Conservation (phyloP, 345 rosid genomes). For the Brassica napus region DNA sequence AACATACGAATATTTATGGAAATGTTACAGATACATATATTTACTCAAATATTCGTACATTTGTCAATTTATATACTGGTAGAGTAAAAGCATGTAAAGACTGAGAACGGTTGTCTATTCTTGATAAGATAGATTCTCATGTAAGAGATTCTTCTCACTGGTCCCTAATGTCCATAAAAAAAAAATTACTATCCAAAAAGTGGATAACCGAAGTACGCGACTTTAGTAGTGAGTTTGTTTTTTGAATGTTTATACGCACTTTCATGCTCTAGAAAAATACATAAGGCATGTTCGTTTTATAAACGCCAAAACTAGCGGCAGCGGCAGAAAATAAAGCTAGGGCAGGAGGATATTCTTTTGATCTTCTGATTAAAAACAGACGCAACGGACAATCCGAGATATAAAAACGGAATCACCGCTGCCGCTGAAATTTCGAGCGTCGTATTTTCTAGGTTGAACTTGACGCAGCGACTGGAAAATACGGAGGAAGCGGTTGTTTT, state of each 20-base stretch:
- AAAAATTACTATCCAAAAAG: background rate
- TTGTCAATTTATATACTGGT: constrained; percentile 3
- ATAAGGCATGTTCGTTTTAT: too few species aligned
- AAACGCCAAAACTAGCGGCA: too few species aligned
- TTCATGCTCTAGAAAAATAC: background rate
- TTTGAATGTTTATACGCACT: background rate
- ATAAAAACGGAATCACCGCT: too few species aligned
- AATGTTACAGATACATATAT: background rate
- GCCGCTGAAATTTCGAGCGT: too few species aligned
- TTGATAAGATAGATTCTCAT: constrained; percentile 31
- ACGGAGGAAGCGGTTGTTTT: too few species aligned
- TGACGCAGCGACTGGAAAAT: too few species aligned
- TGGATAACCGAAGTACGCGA: background rate
- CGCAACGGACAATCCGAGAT: too few species aligned
- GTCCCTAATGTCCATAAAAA: constrained; percentile 7
- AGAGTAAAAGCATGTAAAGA: constrained; percentile 13
- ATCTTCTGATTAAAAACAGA: too few species aligned
- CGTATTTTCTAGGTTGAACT: too few species aligned
- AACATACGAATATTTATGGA: background rate
- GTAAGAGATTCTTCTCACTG: constrained; percentile 24
- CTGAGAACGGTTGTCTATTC: constrained; percentile 22
- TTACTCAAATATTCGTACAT: constrained; percentile 9
- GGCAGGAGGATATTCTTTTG: too few species aligned
- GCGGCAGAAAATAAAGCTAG: too few species aligned
- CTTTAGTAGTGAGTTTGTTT: background rate